Evolutionary conservation across 768 basidiomycete genomes (phyloP).

Genomic region (Clathrus columnatus): DNA sequence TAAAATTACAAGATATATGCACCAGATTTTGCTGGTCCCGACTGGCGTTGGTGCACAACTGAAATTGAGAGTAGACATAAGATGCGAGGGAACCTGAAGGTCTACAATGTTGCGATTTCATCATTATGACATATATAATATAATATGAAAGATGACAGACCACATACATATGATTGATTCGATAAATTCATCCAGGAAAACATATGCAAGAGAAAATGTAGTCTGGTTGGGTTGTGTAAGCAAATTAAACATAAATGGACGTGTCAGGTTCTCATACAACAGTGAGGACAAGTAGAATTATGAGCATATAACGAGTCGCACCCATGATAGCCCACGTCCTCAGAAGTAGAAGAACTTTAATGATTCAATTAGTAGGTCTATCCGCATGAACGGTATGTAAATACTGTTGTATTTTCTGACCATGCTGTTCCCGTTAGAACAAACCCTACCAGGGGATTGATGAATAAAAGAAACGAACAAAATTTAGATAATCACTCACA

Average conservation of each 20-base stretch:
- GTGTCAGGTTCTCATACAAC: background rate
- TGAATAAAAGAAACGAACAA: background rate
- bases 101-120: no score
- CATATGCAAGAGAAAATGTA: background rate
- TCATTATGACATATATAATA: no score
- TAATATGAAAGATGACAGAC: background rate
- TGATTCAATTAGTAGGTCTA: background rate
- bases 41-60: background rate
- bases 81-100: background rate
- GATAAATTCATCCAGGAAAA: background rate
- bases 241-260: background rate
- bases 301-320: background rate
- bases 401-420: background rate
- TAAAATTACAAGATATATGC: background rate
- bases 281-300: conserved; percentile 5
- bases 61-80: background rate
- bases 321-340: conserved; percentile 1
- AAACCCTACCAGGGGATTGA: background rate
- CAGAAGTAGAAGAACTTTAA: background rate
- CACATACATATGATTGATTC: background rate
- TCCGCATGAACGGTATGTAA: background rate
- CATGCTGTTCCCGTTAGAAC: background rate
- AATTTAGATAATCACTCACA: background rate
- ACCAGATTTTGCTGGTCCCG: background rate
- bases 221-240: background rate